Base-by-base conservation (phyloP, 108 stramenopile genomes). In the Skeletonema grethae region DNA sequence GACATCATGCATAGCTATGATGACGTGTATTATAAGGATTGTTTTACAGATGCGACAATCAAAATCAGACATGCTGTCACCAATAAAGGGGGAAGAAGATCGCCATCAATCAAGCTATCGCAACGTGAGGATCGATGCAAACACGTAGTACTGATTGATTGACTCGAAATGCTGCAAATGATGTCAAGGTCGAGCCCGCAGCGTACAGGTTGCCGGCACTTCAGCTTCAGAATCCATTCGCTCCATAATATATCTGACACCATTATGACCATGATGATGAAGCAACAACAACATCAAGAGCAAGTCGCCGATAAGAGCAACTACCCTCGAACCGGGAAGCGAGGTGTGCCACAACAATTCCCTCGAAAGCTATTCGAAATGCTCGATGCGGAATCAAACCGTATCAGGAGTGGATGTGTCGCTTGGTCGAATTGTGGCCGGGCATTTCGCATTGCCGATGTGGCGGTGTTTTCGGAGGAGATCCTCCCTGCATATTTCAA, bases 401-500 rank as follows among this genome's bases (percentile, higher is more conserved):
- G 61, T 75, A 12, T 59, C 68, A 30, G 58, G 53, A 24, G n/a
- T 45, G 30, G 45, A 59, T 61, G 57, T 46, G 18, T 96, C 36
- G 43, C 79, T 36, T 96, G 96, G 96, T 84, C 84, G 11, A 76
- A 74, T 3, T 77, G 90, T n/a, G 95, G 97, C 25, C 65, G 77
- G 48, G 90, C 90, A 20, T 97, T 97, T 62, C 69, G 82, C 43
- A 96, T 98, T 61, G 43, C 55, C 39, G 85, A 96, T 80, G 85
- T 87, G 6, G 57, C 83, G 7, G 48, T 66, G 22, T 98, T 98
- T 80, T 67, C 91, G 35, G 36, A 73, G 34, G 75, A 69, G 5
- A 82, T 96, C 12, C 85, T 98, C 39, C 89, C 94, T 10, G 80
- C 84, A 41, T 96, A 94, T 80, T 98, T 98, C 67, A 86, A 91